phyloP scores from a whole-genome alignment of 2,329 filamentous ascomycete species.

The Tolypocladium guangdongense region DNA sequence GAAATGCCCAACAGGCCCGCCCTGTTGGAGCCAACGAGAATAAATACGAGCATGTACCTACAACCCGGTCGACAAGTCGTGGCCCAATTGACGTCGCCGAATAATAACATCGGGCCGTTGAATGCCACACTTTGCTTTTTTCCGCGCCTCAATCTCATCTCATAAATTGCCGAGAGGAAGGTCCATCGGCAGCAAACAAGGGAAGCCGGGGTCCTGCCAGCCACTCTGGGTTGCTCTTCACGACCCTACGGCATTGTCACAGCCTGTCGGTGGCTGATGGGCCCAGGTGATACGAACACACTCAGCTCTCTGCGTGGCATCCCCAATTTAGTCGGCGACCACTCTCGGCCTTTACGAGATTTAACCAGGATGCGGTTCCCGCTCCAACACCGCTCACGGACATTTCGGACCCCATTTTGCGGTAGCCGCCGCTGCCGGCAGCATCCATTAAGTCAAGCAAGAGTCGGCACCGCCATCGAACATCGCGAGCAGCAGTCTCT shows the following conservation, averaged over 20 bases:
- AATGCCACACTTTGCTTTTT: constrained; percentile 2
- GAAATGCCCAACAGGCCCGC: background rate
- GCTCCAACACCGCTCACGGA: background rate
- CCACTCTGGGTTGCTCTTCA: background rate
- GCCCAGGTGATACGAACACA: background rate
- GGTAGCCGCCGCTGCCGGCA: background rate
- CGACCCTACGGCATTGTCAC: background rate
- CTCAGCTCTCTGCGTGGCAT: background rate
- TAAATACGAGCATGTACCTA: background rate
- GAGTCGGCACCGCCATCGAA: background rate
- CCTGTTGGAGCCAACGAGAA: background rate
- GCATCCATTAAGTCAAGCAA: background rate
- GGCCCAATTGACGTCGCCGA: background rate
- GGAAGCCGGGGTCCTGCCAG: background rate
- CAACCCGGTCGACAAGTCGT: background rate
- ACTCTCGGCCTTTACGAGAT: background rate
- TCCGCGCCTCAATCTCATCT: background rate
- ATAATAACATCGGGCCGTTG: constrained; percentile 1
- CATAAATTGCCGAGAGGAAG: constrained; percentile 1
- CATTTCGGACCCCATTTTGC: background rate
- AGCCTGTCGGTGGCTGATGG: background rate
- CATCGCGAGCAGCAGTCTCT: background rate
- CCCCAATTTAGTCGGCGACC: background rate
- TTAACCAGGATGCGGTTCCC: background rate
- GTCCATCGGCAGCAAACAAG: background rate